Evolutionary conservation across 1,284 basidiomycete species (phyloP), one percentile per base, ranked within the genome.

Genomic region (Ceratobasidium sp.): DNA sequence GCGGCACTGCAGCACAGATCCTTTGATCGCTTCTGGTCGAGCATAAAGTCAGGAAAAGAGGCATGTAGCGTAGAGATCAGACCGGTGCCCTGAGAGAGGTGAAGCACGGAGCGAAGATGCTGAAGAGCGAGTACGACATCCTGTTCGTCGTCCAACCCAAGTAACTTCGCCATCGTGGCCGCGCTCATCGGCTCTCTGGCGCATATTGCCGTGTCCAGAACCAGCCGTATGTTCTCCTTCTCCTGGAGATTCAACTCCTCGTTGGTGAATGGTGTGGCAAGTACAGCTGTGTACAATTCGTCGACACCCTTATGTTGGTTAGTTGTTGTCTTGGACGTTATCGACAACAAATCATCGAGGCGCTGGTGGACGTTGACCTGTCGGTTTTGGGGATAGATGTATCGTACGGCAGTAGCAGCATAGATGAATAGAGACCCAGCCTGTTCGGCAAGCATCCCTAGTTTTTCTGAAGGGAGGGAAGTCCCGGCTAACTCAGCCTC

Each of bases 401-500:
- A 58, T 9, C 55, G 28, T 18, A 58, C 55, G 21, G 46, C 47
- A 13, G 66, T 70, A 13, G 73, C 64, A 7, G 73, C 73, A n/a
- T 43, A 50, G 46, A 73, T 70, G 46, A 73, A 73, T 9, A 73
- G 67, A 11, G 26, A 44, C 26, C 52, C 66, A 1, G 73, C 52
- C 11, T 66, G 21, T 16, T 49, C 58, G 26, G 63, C 64, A 7
- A 73, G 55, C 13, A 38, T 13, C 18, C 47, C 21, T n/a, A 73
- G 26, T 21, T 73, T 52, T 11, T 32, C 21, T n/a, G 28, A 26
- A 7, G 35, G 23, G 1, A 44, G 49, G 14, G 14, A 30, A 26
- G 52, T 64, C 6, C 41, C 21, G 16, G 41, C 55, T 11, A 73
- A 52, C 38, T 26, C 23, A 30, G 32, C 21, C 16, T 46, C 23